phyloP scores from a whole-genome alignment of 768 basidiomycete species.

The Russula lepida region DNA sequence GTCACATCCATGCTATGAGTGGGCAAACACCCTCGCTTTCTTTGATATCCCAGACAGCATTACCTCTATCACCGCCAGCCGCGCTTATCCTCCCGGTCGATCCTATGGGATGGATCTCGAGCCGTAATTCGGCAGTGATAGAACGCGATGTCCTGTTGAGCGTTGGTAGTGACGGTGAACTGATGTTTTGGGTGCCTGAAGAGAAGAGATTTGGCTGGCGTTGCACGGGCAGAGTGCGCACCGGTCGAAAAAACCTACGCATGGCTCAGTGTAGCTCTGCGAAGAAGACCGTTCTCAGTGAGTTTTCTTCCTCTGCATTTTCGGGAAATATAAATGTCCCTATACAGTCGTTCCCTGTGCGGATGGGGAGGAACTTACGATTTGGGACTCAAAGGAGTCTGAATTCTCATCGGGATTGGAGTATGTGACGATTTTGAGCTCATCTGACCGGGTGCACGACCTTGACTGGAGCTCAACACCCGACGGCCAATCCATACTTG shows the following conservation, averaged over 20 bases:
- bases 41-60: slow-evolving; percentile 40
- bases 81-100: slow-evolving; percentile 63
- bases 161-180: slow-evolving; percentile 62
- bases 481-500: slow-evolving; percentile 82
- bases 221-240: slow-evolving; percentile 67
- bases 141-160: slow-evolving; percentile 73
- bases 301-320: slow-evolving; percentile 21
- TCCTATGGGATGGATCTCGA: slow-evolving; percentile 73
- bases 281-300: slow-evolving; percentile 86
- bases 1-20: slow-evolving; percentile 42
- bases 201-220: slow-evolving; percentile 37
- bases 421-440: slow-evolving; percentile 45
- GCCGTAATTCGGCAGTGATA: slow-evolving; percentile 20
- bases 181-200: slow-evolving; percentile 77
- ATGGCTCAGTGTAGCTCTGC: slow-evolving; percentile 82
- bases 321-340: background rate
- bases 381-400: slow-evolving; percentile 94
- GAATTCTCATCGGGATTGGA: slow-evolving; percentile 91
- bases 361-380: slow-evolving; percentile 73
- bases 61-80: slow-evolving; percentile 44
- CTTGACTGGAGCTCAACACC: slow-evolving; percentile 92
- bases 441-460: slow-evolving; percentile 59
- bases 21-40: slow-evolving; percentile 33
- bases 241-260: slow-evolving; percentile 53
- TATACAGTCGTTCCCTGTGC: slow-evolving; percentile 48